Percentiles rank a stretch among this genome's conserved stretches.
These are phyloP conservation scores for Sistotremastrum suecicum DNA, from an alignment of 768 basidiomycete genomes.

Conservation along the genomic window DNA sequence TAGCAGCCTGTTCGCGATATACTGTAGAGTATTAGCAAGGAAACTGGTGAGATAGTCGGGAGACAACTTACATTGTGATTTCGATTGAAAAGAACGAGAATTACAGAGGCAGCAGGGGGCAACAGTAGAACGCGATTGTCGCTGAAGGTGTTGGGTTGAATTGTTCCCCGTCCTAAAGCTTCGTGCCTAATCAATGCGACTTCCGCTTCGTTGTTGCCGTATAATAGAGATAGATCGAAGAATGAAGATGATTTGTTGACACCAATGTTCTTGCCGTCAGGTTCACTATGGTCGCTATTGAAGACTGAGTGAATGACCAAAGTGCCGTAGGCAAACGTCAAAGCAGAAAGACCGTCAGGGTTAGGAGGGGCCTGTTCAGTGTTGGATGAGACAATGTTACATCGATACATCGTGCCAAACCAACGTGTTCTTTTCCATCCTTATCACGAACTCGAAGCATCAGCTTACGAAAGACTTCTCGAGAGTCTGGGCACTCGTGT, in stretches of 20 bases:
- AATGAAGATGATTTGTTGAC: conserved; percentile 60
- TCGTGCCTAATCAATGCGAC: conserved; percentile 36
- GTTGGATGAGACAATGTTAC: no score
- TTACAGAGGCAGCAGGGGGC: conserved; percentile 57
- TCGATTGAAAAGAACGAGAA: conserved; percentile 53
- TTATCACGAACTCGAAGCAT: no score
- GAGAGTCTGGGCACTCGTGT: no score
- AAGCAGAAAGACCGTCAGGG: conserved; percentile 54
- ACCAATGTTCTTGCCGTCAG: conserved; percentile 21
- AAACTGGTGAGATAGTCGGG: background rate
- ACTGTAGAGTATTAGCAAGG: conserved; percentile 20
- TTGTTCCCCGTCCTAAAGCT: conserved; percentile 15
- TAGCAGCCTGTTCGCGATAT: conserved; percentile 50
- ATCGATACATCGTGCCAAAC: no score
- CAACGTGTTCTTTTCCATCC: no score
- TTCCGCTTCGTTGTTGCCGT: conserved; percentile 39
- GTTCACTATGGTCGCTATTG: conserved; percentile 29
- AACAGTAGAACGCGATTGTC: conserved; percentile 51
- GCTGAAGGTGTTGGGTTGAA: conserved; percentile 60
- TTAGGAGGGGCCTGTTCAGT: conserved; percentile 22
- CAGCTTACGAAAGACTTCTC: no score
- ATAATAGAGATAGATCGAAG: conserved; percentile 61
- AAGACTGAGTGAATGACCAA: conserved; percentile 65
- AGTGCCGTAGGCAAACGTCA: conserved; percentile 72
- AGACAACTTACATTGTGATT: conserved; percentile 40